Evolutionary conservation across 1,139 yeast species (phyloP), one percentile per base, ranked within the genome.

Genomic region (Sugiyamaella neomexicana): DNA sequence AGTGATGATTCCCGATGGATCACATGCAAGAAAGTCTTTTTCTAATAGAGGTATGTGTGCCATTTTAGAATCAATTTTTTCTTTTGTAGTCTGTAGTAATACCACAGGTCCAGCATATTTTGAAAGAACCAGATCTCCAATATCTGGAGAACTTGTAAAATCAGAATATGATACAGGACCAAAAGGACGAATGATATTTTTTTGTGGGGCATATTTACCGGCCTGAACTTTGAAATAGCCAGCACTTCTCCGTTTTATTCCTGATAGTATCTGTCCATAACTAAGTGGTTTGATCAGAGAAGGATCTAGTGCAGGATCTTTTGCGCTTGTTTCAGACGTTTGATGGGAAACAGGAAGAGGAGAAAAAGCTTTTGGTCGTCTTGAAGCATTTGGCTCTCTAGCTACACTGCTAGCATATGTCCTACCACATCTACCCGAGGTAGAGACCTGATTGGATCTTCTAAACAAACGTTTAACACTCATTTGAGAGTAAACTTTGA

Each of bases 1-100:
- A 4, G 34, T 46, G 2, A 57, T 27, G 9, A 49, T 38, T 6
- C 60, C 60, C 1, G 58, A 46, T 10, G 58, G 46, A 42, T 50
- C 51, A 31, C 57, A 54, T 10, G 49, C 56, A 5, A 53, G 20
- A 32, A 39, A 53, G 25, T 49, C 53, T n/a, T 44, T 49, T 7
- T 48, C 45, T 1, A n/a, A 20, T 7, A 7, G 42, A 2, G 12
- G 43, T 7, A 41, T 13, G n/a, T 12, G 25, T 9, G 13, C 20
- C 8, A 23, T n/a, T n/a, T n/a, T 43, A 29, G 16, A 2, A 7
- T 40, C 50, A 12, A 20, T 20, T 20, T 29, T 23, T 15, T 29
- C 17, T 23, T 17, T 17, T 15, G 29, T 10, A 29, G 13, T 27
- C 23, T 45, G 46, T 17, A 54, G 13, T 32, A 54, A 16, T 27